Base-by-base conservation (phyloP, 345 rosid species). In the Lumnitzera littorea region DNA sequence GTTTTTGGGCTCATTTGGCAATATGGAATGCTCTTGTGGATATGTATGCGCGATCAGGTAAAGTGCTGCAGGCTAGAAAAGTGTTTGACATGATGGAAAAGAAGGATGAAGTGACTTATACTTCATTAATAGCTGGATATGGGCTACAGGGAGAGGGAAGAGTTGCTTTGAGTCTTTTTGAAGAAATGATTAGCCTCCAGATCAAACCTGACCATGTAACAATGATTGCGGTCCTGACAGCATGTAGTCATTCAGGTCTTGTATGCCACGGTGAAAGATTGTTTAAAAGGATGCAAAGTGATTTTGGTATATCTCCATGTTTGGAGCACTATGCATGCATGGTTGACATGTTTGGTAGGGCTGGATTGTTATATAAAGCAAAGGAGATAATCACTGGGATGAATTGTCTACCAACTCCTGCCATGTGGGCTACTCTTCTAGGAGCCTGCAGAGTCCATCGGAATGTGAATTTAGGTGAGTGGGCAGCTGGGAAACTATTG, bases 191-290 rank as follows among this genome's bases (percentile, higher is more conserved):
- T 56, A 48, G 48, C 61, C 60, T 50, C 15, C 67, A 64, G 57
- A 77, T 87, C 59, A 80, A 59, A 71, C 97, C 96, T 15, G 95
- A 87, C 74, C 78, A 76, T 74, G 66, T 87, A 68, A 80, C 87
- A n/a, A 85, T 90, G 91, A 85, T 87, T 58, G 91, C 92, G 43
- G 80, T 83, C 68, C 82, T 90, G 60, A 75, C 96, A 15, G 92
- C 96, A n/a, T 90, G 92, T 65, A 87, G 97, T 53, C 95, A 90
- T 77, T 85, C 87, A 11, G 83, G 84, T 61, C 76, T 87, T 60
- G 78, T 87, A 61, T 16, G 55, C 29, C 83, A 87, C 77, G 95
- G 95, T 14, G 67, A 77, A 51, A 55, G 29, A 63, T 68, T 78
- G 65, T 87, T 87, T 62, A 53, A 64, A 51, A 67, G 67, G 74